Evolutionary conservation across 192 early-diverging fungal genomes (phyloP).

Genomic region (Coemansia sp.): DNA sequence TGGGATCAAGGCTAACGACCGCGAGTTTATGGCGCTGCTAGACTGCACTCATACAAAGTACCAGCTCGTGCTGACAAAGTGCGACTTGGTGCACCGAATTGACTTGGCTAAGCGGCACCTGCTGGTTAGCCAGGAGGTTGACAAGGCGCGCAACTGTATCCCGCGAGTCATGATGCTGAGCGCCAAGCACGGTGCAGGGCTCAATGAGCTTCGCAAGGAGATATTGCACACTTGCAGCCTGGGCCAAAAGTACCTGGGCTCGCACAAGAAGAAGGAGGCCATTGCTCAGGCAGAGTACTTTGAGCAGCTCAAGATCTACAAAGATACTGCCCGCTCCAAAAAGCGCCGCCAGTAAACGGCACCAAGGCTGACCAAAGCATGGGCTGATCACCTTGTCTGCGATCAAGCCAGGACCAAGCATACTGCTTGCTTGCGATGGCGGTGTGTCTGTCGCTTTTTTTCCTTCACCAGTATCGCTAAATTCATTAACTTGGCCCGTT

Average conservation of each 20-base stretch:
- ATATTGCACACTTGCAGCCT: conserved; percentile 57
- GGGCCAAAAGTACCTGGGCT: conserved; percentile 51
- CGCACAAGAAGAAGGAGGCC: conserved; percentile 40
- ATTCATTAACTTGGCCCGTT: not conserved
- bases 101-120: conserved; percentile 63
- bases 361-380: not conserved
- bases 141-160: conserved; percentile 37
- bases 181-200: conserved; percentile 56
- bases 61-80: conserved; percentile 64
- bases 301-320: conserved; percentile 44
- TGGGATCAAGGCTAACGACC: conserved; percentile 56
- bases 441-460: not conserved
- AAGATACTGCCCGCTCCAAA: conserved; percentile 36
- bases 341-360: conserved; percentile 13
- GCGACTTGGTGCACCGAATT: conserved; percentile 63
- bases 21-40: conserved; percentile 45
- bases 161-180: conserved; percentile 63
- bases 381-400: not conserved
- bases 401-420: not conserved
- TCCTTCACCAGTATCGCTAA: not conserved
- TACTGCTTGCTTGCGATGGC: not conserved
- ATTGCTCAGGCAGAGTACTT: conserved; percentile 41
- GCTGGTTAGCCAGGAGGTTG: conserved; percentile 51
- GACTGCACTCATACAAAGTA: conserved; percentile 43
- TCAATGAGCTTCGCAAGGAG: conserved; percentile 71